Base-by-base conservation (phyloP, 2,329 filamentous ascomycete species). In the Aspergillus cejpii region DNA sequence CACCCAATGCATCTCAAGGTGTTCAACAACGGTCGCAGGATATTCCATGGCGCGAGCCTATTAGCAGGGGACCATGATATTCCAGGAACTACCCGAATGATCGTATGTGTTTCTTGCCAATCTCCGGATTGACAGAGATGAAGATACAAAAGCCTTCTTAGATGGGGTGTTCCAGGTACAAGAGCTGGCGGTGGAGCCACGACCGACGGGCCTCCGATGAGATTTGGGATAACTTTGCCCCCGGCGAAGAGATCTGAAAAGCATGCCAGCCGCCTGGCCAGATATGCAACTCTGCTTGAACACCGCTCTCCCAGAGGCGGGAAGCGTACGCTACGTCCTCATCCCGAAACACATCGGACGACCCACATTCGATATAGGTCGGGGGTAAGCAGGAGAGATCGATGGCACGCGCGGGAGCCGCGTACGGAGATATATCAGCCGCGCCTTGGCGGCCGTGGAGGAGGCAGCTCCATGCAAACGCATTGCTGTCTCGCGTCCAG, bases 351-450 rank as follows among this genome's bases (percentile, higher is more conserved):
- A 47, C 41, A 23, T 50, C 47, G 24, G 44, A 12, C 6, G 36
- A 41, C 0, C 47, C 47, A 10, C 43, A 19, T 11, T 50, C 47
- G n/a, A 50, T 24, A n/a, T 44, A 50, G 11, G 33, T 5, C 14
- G 24, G 14, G 17, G 44, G 44, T 17, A 50, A 26, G 4, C 31
- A 33, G 6, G 8, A 11, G 4, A 47, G 20, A 15, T n/a, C 3
- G 2, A 5, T 31, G n/a, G 29, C 40, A 1, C 44, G 38, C n/a
- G 28, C 41, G n/a, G 44, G 40, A 12, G 48, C 41, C 7, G 48
- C 41, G 28, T 47, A 47, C 12, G 23, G 11, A 1, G 41, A 31
- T 1, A 47, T 41, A 19, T 14, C 8, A 8, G 21, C 36, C 1
- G 20, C 28, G 8, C 15, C 42, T 2, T 20, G 27, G 2, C 37